These are phyloP conservation scores for Sugiyamaella smithiae DNA, from an alignment of 805 yeast species.

Conservation along the genomic window DNA sequence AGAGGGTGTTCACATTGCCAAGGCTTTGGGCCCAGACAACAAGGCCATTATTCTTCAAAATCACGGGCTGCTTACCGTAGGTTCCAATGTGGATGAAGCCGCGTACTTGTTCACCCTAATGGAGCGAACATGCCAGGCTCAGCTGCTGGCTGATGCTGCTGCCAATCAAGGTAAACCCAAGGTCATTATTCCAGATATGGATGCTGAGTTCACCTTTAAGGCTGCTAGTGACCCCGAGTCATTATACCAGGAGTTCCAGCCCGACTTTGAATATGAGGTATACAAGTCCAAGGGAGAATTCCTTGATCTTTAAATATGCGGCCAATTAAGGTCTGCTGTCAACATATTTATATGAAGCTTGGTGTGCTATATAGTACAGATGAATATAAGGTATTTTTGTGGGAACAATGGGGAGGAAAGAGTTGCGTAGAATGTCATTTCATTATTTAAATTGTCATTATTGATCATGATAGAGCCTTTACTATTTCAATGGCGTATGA, in stretches of 20 bases:
- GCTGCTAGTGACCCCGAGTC: slow-evolving; percentile 64
- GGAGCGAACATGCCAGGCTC: slow-evolving; percentile 67
- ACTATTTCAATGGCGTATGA: neutral
- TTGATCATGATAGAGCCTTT: too few species aligned
- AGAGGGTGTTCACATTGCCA: slow-evolving; percentile 62
- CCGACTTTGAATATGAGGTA: slow-evolving; percentile 56
- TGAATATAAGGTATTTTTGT: too few species aligned
- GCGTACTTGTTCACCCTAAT: slow-evolving; percentile 60
- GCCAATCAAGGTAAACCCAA: slow-evolving; percentile 42
- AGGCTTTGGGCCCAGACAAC: slow-evolving; percentile 54
- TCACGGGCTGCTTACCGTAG: slow-evolving; percentile 72
- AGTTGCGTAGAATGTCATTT: too few species aligned
- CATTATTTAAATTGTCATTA: too few species aligned
- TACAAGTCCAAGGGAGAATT: slow-evolving; percentile 20
- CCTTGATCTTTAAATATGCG: slow-evolving; percentile 11
- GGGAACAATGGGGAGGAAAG: too few species aligned
- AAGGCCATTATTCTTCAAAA: slow-evolving; percentile 62
- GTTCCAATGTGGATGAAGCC: slow-evolving; percentile 70
- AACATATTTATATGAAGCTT: too few species aligned
- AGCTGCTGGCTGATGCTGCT: slow-evolving; percentile 59
- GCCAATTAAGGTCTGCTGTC: too few species aligned
- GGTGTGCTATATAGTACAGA: too few species aligned
- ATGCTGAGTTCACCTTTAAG: slow-evolving; percentile 27
- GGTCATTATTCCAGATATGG: slow-evolving; percentile 30
- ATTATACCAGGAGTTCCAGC: slow-evolving; percentile 69